phyloP scores from a whole-genome alignment of 345 rosid genomes.

The Linum usitatissimum region DNA sequence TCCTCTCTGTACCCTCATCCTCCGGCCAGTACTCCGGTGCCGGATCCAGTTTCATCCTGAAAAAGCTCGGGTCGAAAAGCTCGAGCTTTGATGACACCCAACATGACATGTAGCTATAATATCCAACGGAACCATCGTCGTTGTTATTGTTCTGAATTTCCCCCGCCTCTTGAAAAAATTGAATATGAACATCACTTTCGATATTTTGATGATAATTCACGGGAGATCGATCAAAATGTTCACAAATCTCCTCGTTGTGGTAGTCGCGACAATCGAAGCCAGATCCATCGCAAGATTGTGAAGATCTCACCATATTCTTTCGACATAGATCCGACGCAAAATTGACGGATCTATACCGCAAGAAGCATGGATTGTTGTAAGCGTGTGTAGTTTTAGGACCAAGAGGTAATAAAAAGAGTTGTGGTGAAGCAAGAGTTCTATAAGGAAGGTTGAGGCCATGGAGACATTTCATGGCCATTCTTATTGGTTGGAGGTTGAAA shows the following conservation, averaged over 20 bases:
- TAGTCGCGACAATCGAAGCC: background rate
- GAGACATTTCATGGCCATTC: background rate
- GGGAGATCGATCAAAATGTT: background rate
- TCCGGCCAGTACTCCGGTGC: slow-evolving; percentile 36
- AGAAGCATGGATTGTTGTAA: background rate
- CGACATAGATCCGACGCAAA: background rate
- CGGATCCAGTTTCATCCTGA: slow-evolving; percentile 29
- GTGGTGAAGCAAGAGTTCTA: background rate
- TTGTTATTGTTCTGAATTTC: background rate
- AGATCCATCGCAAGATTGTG: no score
- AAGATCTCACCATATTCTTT: no score
- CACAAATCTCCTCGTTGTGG: background rate
- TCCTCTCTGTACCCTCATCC: slow-evolving; percentile 24
- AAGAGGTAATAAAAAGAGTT: background rate
- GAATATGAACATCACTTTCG: no score
- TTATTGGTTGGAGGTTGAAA: no score
- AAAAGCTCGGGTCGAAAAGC: slow-evolving; percentile 22
- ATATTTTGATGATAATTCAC: no score
- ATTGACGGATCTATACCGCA: background rate
- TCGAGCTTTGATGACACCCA: slow-evolving; percentile 23
- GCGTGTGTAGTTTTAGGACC: background rate
- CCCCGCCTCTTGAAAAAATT: background rate
- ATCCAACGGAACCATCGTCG: background rate
- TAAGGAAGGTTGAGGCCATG: background rate
- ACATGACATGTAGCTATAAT: slow-evolving; percentile 8